Percentiles rank a stretch among this genome's conserved stretches.
Evolutionary conservation across 257 asterid species (phyloP).

Genomic region (Forsythia viridissima): DNA sequence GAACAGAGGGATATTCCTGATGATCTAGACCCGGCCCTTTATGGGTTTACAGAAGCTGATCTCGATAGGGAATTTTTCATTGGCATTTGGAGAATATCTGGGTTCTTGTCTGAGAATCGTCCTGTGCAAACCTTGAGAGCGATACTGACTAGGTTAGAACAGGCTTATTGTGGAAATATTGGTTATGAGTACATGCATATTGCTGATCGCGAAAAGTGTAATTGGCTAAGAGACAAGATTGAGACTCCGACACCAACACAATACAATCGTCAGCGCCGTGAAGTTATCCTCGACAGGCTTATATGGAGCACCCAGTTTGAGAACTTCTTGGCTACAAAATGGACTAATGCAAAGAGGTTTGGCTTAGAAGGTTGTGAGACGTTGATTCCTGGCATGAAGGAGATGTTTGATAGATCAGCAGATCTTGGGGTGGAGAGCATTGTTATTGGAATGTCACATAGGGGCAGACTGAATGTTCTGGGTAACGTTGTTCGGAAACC

Average conservation of each 20-base stretch:
- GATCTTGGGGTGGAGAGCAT: constrained; percentile 97
- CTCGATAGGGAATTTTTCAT: constrained; percentile 91
- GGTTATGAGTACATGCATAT: constrained; percentile 98
- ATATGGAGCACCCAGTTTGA: constrained; percentile 93
- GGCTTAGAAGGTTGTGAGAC: constrained; percentile 99
- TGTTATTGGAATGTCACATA: constrained; percentile 96
- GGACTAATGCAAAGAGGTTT: constrained; percentile 94
- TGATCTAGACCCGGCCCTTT: constrained; percentile 81
- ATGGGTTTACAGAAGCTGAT: constrained; percentile 93
- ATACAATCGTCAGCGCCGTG: constrained; percentile 74
- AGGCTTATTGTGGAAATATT: constrained; percentile 91
- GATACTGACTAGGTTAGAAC: constrained; percentile 85
- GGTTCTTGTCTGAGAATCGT: constrained; percentile 95
- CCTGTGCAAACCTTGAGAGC: constrained; percentile 92
- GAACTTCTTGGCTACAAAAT: constrained; percentile 92
- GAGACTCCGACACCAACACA: constrained; percentile 84
- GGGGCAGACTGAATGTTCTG: constrained; percentile 86
- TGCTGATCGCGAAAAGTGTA: constrained; percentile 88
- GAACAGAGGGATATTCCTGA: constrained; percentile 79
- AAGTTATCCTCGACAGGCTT: constrained; percentile 90
- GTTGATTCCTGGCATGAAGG: constrained; percentile 98
- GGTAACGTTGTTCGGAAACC: constrained; percentile 96
- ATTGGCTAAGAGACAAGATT: constrained; percentile 94
- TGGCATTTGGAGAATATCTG: constrained; percentile 95
- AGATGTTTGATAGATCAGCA: constrained; percentile 94